Evolutionary conservation across 2,329 filamentous ascomycete genomes (phyloP).

Genomic region (Xylogone sp.): DNA sequence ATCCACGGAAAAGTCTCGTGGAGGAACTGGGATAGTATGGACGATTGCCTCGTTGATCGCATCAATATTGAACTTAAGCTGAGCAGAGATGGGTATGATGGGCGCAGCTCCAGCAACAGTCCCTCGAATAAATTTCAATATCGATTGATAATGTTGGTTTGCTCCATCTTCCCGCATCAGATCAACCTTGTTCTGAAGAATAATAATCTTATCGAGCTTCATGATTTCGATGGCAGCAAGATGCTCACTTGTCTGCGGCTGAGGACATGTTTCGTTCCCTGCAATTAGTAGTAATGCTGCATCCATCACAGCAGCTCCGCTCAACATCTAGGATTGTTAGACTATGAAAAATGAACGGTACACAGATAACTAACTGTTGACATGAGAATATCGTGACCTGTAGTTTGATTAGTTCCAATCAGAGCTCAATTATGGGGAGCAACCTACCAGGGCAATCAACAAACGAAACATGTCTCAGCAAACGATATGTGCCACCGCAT

Average conservation of each 20-base stretch:
- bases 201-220: constrained; percentile 99
- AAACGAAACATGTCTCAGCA: constrained; percentile 80
- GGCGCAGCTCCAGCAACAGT: constrained; percentile 93
- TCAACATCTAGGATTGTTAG: constrained; percentile 67
- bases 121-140: constrained; percentile 96
- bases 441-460: constrained; percentile 48
- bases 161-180: constrained; percentile 96
- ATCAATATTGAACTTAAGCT: constrained; percentile 99
- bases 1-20: constrained; percentile 84
- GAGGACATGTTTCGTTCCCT: constrained; percentile 96
- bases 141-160: constrained; percentile 91
- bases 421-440: background rate
- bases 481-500: constrained; percentile 80
- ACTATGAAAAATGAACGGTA: background rate
- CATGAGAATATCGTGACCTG: constrained; percentile 99
- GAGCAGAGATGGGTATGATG: constrained; percentile 94
- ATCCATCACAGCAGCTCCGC: constrained; percentile 98
- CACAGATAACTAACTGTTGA: constrained; percentile 57
- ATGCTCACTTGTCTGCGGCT: constrained; percentile 98
- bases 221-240: constrained; percentile 99
- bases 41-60: constrained; percentile 95
- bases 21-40: constrained; percentile 88
- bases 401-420: background rate
- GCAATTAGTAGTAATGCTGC: constrained; percentile 93
- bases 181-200: constrained; percentile 99